Base-by-base conservation (phyloP, 768 basidiomycete species). In the Phanerochaete sordida region DNA sequence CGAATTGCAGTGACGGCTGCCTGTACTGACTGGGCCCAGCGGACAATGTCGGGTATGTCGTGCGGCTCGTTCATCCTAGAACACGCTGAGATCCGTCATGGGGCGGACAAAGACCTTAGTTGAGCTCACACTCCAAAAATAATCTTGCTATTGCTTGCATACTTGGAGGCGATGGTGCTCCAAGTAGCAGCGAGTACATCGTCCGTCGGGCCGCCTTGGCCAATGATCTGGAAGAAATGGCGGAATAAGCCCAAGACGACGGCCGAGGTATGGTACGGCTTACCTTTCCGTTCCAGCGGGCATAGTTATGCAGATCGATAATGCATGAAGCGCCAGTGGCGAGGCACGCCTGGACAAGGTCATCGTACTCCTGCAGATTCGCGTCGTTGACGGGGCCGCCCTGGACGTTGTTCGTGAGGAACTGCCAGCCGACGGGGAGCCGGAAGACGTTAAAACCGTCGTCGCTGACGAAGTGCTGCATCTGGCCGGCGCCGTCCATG, bases 41-140 rank as follows among this genome's bases (percentile, higher is more conserved):
- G 63, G 26, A 57, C 60, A 65, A 83, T 81, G 59, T 76, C 67
- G 9, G 81, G 80, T 5, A 84, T 68, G 66, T 86, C 82, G 62
- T 87, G 84, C 4, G 85, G 84, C 62, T 86, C 85, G 62, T 86
- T 86, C 84, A 86, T 84, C 27, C 81, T 82, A 27, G 15, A 35
- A 3, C 0, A n/a, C 52, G 53, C 47, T 16, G 11, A 43, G 33
- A 21, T 35, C 24, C 13, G 3, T 21, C 23, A 56, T 2, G 33
- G 1, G 19, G 31, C 23, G 48, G 30, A 27, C 19, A 37, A 27
- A 49, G 21, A 1, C 9, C 8, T 37, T 27, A 39, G 35, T 46
- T 15, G 19, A 6, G 72, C 79, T 56, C 62, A 81, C 82, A 83
- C 59, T 57, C 80, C 82, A 46, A 83, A 83, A 21, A 82, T 73